Conservation (phyloP, 441 rosid species). For the Gossypium davidsonii region DNA sequence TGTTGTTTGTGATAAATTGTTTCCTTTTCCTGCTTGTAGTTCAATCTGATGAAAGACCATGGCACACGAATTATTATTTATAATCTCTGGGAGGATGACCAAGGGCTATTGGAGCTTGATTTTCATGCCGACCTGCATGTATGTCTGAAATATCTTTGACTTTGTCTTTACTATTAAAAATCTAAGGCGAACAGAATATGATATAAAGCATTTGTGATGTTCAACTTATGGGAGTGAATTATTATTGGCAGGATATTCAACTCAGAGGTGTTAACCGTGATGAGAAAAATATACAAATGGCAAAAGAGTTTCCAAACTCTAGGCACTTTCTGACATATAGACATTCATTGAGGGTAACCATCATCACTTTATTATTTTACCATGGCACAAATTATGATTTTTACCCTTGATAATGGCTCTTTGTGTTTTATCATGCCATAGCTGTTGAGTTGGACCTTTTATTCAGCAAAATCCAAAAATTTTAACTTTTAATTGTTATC, state of each 20-base stretch:
- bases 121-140: slow-evolving; percentile 67
- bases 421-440: not conserved
- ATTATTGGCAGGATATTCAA: slow-evolving; percentile 58
- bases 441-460: not conserved
- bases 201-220: not conserved
- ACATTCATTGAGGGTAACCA: slow-evolving; percentile 65
- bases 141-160: slow-evolving; percentile 14
- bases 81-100: slow-evolving; percentile 94
- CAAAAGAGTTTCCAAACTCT: slow-evolving; percentile 51
- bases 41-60: slow-evolving; percentile 56
- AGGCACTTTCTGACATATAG: slow-evolving; percentile 61
- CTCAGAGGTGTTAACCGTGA: slow-evolving; percentile 78
- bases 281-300: slow-evolving; percentile 72
- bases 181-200: not conserved
- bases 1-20: not conserved
- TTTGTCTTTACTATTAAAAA: not conserved
- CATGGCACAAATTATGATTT: not conserved
- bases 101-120: slow-evolving; percentile 77
- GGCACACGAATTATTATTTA: slow-evolving; percentile 80
- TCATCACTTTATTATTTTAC: not conserved
- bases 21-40: slow-evolving; percentile 27
- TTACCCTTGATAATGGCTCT: not conserved
- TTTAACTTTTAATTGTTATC: not conserved
- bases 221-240: not conserved
- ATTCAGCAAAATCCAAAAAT: not conserved